These are phyloP conservation scores for Cladophialophora exuberans DNA, from an alignment of 2,329 filamentous ascomycete species.

Conservation along the genomic window DNA sequence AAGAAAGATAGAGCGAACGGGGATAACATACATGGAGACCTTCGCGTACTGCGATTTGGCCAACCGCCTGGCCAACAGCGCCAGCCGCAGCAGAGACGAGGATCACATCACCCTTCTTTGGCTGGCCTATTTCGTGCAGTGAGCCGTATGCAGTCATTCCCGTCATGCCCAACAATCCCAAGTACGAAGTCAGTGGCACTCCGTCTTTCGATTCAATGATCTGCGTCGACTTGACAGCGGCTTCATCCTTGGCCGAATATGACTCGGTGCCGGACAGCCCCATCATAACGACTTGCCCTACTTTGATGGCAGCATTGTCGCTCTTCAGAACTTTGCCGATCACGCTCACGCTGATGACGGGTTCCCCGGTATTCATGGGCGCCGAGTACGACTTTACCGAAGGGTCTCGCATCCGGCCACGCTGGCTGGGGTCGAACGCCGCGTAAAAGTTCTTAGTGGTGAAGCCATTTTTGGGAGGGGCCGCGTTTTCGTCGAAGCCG, in stretches of 20 bases:
- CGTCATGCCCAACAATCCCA: constrained; percentile 72
- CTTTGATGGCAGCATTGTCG: constrained; percentile 59
- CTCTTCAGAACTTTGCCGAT: constrained; percentile 70
- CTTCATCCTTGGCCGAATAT: constrained; percentile 61
- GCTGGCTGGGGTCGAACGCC: constrained; percentile 77
- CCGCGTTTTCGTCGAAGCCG: constrained; percentile 66
- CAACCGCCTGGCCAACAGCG: constrained; percentile 74
- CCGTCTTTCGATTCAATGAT: constrained; percentile 52
- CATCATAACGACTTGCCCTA: constrained; percentile 58
- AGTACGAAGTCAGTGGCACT: constrained; percentile 66
- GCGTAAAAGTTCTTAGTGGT: constrained; percentile 68
- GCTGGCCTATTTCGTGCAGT: constrained; percentile 68
- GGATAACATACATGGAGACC: constrained; percentile 54
- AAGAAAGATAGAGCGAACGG: background rate
- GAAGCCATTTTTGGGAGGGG: constrained; percentile 61
- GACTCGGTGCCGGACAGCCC: constrained; percentile 56
- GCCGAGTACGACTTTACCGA: constrained; percentile 65
- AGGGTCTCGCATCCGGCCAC: constrained; percentile 70
- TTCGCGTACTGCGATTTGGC: constrained; percentile 71
- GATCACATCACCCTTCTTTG: constrained; percentile 71
- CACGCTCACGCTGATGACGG: constrained; percentile 60
- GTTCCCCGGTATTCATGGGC: constrained; percentile 60
- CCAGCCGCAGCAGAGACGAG: constrained; percentile 74
- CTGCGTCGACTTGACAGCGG: constrained; percentile 34
- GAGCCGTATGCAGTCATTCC: constrained; percentile 69